Conservation (phyloP, 805 yeast genomes). For the Isabelozyma pseudorhagii region DNA sequence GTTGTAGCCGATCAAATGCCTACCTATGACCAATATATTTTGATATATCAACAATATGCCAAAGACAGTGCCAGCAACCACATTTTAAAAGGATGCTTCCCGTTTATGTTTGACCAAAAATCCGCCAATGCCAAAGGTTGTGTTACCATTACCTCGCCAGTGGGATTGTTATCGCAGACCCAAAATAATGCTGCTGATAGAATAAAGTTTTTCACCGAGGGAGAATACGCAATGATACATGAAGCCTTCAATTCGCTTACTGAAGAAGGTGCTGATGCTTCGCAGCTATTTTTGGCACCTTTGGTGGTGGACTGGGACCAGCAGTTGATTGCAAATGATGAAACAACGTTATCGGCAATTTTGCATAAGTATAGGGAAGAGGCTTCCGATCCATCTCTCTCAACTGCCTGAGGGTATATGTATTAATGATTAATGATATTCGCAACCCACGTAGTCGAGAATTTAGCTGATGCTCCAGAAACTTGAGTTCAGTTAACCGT, state of each 20-base stretch:
- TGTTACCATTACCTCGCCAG: constrained; percentile 17
- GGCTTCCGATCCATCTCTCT: neutral
- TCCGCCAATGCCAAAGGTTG: constrained; percentile 12
- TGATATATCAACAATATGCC: constrained; percentile 24
- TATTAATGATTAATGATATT: neutral
- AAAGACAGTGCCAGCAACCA: constrained; percentile 19
- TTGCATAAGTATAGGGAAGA: constrained; percentile 24
- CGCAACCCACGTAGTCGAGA: no score
- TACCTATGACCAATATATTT: constrained; percentile 38
- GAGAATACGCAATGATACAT: constrained; percentile 35
- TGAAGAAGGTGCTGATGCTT: constrained; percentile 21
- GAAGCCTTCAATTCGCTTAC: constrained; percentile 32
- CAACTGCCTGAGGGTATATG: neutral
- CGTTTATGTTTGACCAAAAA: constrained; percentile 30
- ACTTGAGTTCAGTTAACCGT: no score
- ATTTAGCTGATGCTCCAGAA: no score
- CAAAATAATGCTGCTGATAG: constrained; percentile 17
- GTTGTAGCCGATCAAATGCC: constrained; percentile 38
- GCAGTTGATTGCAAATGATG: constrained; percentile 37
- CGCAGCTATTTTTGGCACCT: constrained; percentile 37
- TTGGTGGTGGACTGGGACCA: constrained; percentile 48
- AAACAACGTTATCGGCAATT: constrained; percentile 23
- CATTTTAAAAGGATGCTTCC: constrained; percentile 30
- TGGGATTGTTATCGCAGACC: constrained; percentile 8
- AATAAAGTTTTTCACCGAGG: constrained; percentile 30